phyloP scores from a whole-genome alignment of 129 eudicot genomes.

The Pulicaria dysenterica region DNA sequence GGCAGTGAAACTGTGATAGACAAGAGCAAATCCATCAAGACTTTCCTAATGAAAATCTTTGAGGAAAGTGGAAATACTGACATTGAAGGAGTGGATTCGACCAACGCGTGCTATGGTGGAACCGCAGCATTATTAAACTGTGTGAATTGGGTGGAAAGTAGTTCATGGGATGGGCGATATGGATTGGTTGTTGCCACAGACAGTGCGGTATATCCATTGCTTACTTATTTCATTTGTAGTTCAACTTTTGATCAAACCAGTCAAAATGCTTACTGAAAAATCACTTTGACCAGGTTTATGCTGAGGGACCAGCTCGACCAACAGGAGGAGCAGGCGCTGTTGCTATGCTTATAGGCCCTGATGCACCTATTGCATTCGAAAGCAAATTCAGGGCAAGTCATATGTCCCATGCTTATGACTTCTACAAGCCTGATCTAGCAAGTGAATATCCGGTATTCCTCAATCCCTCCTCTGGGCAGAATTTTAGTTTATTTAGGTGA shows the following conservation, averaged over 20 bases:
- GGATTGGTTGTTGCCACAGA: slow-evolving; percentile 99
- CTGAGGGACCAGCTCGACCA: slow-evolving; percentile 98
- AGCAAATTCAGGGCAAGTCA: slow-evolving; percentile 96
- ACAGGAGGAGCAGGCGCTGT: slow-evolving; percentile 99
- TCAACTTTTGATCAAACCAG: not conserved
- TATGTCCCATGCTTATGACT: slow-evolving; percentile 94
- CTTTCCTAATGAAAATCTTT: slow-evolving; percentile 88
- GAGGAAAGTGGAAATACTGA: slow-evolving; percentile 94
- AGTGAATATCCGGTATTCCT: slow-evolving; percentile 95
- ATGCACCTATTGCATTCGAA: slow-evolving; percentile 94
- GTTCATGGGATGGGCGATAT: slow-evolving; percentile 97
- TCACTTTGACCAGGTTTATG: slow-evolving; percentile 70
- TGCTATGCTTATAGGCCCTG: slow-evolving; percentile 96
- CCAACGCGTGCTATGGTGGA: slow-evolving; percentile 97
- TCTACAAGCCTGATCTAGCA: slow-evolving; percentile 94
- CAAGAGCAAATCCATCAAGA: slow-evolving; percentile 98
- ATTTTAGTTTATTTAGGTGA: too few relatives aligned
- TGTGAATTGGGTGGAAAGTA: slow-evolving; percentile 96
- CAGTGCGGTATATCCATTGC: slow-evolving; percentile 69
- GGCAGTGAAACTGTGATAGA: slow-evolving; percentile 99
- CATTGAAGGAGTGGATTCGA: slow-evolving; percentile 98
- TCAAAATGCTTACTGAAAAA: slow-evolving; percentile 22
- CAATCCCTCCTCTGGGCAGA: not conserved
- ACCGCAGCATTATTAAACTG: slow-evolving; percentile 97
- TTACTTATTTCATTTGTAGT: slow-evolving; percentile 13